A percentile compares a stretch with the other conserved stretches of the same genome.
Evolutionary conservation across 495 filamentous ascomycete species (phyloP).

Genomic region (Neurospora intermedia): DNA sequence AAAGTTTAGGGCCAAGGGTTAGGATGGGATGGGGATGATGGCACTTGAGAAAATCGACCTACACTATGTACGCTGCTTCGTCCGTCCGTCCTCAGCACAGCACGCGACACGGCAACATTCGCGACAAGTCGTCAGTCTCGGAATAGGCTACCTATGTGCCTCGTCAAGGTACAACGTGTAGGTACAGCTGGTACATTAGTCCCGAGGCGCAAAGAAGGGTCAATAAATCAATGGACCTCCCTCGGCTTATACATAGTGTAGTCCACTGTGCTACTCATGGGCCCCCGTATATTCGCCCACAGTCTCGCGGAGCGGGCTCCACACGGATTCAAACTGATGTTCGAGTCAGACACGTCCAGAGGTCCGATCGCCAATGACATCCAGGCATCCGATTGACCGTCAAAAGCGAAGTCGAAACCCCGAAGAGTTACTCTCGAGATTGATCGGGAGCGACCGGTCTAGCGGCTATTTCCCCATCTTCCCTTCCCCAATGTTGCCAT

Average conservation of each 20-base stretch:
- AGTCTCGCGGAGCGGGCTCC: not conserved
- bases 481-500: not conserved
- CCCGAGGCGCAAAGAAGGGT: not conserved
- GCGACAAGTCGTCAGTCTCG: not conserved
- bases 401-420: not conserved
- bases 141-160: not conserved
- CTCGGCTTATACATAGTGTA: not conserved
- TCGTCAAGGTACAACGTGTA: not conserved
- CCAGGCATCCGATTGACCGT: not conserved
- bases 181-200: not conserved
- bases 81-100: not conserved
- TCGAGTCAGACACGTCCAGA: not conserved
- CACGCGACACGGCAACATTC: not conserved
- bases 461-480: not conserved
- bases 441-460: not conserved
- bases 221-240: not conserved
- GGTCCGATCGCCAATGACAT: not conserved
- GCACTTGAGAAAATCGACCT: too few species aligned
- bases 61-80: not conserved
- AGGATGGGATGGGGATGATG: too few species aligned
- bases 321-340: not conserved
- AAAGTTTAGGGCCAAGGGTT: not conserved
- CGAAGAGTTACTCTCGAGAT: not conserved
- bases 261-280: not conserved
- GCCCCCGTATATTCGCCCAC: not conserved